Evolutionary conservation across 805 yeast genomes (phyloP).

Genomic region (Cyberlindnera misumaiensis): DNA sequence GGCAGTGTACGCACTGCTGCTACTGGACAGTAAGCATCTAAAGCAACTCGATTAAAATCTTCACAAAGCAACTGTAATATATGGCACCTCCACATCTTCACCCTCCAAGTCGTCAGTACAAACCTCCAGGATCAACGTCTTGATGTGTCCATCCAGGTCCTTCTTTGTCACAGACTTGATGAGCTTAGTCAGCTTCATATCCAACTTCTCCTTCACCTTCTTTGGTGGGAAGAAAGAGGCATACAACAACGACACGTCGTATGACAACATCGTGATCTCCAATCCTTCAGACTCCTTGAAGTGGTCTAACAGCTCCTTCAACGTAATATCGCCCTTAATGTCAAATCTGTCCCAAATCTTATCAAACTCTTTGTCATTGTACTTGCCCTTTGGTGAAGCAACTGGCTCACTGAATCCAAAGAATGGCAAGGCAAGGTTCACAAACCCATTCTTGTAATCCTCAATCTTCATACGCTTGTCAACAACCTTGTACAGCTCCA

Average conservation of each 20-base stretch:
- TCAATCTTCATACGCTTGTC: slow-evolving; percentile 72
- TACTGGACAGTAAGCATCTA: no score
- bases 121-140: slow-evolving; percentile 78
- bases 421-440: slow-evolving; percentile 90
- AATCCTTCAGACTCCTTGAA: slow-evolving; percentile 81
- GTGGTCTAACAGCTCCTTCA: slow-evolving; percentile 63
- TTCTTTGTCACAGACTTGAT: slow-evolving; percentile 83
- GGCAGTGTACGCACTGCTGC: no score
- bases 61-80: slow-evolving; percentile 56
- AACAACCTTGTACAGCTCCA: slow-evolving; percentile 87
- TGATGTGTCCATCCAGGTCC: slow-evolving; percentile 65
- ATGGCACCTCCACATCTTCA: slow-evolving; percentile 95
- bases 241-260: slow-evolving; percentile 82
- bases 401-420: slow-evolving; percentile 96
- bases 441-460: slow-evolving; percentile 86
- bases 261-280: slow-evolving; percentile 84
- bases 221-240: slow-evolving; percentile 93
- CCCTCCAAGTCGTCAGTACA: slow-evolving; percentile 90
- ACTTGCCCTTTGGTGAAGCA: slow-evolving; percentile 73
- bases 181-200: slow-evolving; percentile 61
- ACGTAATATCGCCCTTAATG: slow-evolving; percentile 66
- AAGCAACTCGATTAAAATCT: no score
- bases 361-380: slow-evolving; percentile 74
- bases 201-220: slow-evolving; percentile 73
- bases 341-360: slow-evolving; percentile 95